These are phyloP conservation scores for Boehmeria nivea DNA, from an alignment of 306 rosid genomes.

Conservation along the genomic window DNA sequence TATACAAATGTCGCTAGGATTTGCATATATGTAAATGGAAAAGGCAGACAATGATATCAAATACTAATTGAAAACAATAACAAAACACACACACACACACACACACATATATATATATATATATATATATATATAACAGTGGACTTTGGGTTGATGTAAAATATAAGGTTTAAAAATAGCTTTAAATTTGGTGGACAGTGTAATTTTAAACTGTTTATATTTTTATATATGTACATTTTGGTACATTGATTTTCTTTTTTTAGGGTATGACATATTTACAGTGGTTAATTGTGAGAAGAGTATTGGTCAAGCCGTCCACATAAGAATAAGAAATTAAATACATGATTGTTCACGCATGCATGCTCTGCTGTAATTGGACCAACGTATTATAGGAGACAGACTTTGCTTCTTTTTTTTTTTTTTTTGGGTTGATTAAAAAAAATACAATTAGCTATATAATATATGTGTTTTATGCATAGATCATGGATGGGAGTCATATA, in stretches of 20 bases:
- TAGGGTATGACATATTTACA: background rate
- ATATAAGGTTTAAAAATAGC: background rate
- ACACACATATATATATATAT: too few species aligned
- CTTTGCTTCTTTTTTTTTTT: too few species aligned
- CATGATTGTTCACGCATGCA: slow-evolving; percentile 15
- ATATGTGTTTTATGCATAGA: background rate
- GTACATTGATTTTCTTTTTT: background rate
- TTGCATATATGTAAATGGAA: background rate
- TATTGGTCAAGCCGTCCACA: slow-evolving; percentile 20
- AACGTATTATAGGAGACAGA: background rate
- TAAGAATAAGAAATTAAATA: background rate
- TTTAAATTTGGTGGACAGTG: background rate
- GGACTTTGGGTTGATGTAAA: slow-evolving; percentile 7
- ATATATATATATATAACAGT: slow-evolving; percentile 1
- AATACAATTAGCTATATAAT: background rate
- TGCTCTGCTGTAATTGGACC: background rate
- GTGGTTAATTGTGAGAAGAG: background rate
- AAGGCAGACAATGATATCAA: background rate
- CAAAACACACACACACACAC: too few species aligned
- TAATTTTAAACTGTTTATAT: background rate
- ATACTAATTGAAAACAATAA: background rate
- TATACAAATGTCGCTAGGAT: background rate
- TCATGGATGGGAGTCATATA: background rate
- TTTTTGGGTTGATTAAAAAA: background rate
- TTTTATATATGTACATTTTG: background rate